Percentiles rank a stretch among this genome's conserved stretches.
Evolutionary conservation across 1,284 basidiomycete genomes (phyloP).

Genomic region (Papiliotrema terrestris): DNA sequence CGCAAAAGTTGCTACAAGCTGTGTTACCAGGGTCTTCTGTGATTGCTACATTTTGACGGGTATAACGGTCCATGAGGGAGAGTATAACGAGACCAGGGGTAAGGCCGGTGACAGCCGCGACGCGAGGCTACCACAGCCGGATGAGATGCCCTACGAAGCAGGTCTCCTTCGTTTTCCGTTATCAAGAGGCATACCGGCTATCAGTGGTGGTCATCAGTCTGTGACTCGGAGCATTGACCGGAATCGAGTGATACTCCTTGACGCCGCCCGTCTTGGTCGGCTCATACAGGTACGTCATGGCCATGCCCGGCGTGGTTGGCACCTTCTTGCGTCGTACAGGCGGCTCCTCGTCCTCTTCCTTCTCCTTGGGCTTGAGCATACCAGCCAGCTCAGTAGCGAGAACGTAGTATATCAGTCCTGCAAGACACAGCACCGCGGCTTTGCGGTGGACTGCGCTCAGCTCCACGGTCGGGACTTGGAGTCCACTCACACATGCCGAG

Average conservation of each 20-base stretch:
- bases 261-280: constrained; percentile 18
- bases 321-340: constrained; percentile 23
- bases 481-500: constrained; percentile 29
- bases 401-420: constrained; percentile 30
- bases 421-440: constrained; percentile 26
- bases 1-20: too few species aligned
- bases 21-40: too few species aligned
- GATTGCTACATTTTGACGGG: too few species aligned
- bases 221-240: constrained; percentile 31
- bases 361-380: constrained; percentile 17
- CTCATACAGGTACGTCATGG: constrained; percentile 38
- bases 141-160: too few species aligned
- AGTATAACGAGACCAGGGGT: too few species aligned
- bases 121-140: too few species aligned
- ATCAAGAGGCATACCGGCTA: constrained; percentile 31
- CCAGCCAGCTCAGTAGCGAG: constrained; percentile 25
- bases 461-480: too few species aligned
- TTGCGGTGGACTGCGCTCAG: constrained; percentile 22
- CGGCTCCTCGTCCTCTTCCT: constrained; percentile 22
- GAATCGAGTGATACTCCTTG: constrained; percentile 19
- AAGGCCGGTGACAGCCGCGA: too few species aligned
- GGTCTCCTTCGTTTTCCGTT: too few species aligned
- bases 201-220: constrained; percentile 29
- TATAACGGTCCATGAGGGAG: too few species aligned
- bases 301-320: constrained; percentile 35